Evolutionary conservation across 805 yeast species (phyloP).

Genomic region (Myxozyma kluyveri): DNA sequence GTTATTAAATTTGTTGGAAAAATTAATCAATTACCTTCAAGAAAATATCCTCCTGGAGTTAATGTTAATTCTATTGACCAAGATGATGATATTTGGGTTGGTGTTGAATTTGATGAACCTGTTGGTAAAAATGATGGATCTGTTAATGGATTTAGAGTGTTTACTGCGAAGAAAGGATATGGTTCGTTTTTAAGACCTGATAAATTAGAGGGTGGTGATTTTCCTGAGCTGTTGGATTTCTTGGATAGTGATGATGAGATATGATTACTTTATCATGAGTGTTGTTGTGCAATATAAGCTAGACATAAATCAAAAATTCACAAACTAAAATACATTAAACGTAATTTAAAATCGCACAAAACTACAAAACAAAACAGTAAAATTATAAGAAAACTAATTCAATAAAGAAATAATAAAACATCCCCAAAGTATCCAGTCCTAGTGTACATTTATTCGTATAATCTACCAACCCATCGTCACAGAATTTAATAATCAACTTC

Average conservation of each 20-base stretch:
- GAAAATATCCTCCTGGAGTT: not conserved
- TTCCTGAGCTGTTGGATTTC: constrained; percentile 51
- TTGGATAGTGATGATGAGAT: constrained; percentile 41
- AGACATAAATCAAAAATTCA: not conserved
- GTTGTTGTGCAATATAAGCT: not conserved
- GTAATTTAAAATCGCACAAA: not conserved
- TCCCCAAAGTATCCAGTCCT: not conserved
- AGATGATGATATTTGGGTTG: constrained; percentile 60
- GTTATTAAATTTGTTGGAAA: constrained; percentile 66
- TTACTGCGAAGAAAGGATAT: constrained; percentile 53
- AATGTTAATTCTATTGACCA: constrained; percentile 10
- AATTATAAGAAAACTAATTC: no score
- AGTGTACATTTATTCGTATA: not conserved
- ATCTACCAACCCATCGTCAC: not conserved
- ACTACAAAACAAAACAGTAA: constrained; percentile 6
- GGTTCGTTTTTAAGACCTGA: constrained; percentile 79
- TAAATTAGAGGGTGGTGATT: constrained; percentile 68
- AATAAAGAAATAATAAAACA: not conserved
- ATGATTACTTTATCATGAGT: not conserved
- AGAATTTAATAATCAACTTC: not conserved
- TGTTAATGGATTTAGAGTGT: constrained; percentile 58
- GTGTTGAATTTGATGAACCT: constrained; percentile 81
- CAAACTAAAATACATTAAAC: not conserved
- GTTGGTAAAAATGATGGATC: constrained; percentile 83
- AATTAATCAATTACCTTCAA: constrained; percentile 54